A percentile compares a stretch with the other conserved stretches of the same genome.
Conservation (phyloP, 345 rosid genomes). For the Hibiscus mutabilis region DNA sequence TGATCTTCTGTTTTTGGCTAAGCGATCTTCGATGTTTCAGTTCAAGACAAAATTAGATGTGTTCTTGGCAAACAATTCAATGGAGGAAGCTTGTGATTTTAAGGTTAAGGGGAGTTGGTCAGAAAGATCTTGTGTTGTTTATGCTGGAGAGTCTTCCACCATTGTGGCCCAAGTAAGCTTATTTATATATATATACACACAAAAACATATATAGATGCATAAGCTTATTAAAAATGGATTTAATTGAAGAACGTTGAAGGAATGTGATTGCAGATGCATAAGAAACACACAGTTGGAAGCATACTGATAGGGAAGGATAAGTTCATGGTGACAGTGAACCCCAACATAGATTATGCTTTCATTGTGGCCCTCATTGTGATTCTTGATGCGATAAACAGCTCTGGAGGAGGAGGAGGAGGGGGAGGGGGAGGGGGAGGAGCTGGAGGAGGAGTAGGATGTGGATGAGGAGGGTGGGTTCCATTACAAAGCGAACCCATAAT, state of each 20-base stretch:
- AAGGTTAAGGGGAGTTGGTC: slow-evolving; percentile 1
- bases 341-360: slow-evolving; percentile 27
- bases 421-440: not conserved
- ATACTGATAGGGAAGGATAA: slow-evolving; percentile 14
- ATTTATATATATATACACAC: no score
- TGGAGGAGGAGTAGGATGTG: not conserved
- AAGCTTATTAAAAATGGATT: not conserved
- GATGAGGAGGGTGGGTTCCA: not conserved
- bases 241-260: not conserved
- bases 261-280: slow-evolving; percentile 22
- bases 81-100: not conserved
- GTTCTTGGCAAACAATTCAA: not conserved
- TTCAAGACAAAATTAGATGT: slow-evolving; percentile 29
- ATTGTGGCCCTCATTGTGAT: slow-evolving; percentile 17
- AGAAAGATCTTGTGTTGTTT: not conserved
- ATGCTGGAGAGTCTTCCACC: not conserved
- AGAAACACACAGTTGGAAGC: slow-evolving; percentile 8
- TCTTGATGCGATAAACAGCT: slow-evolving; percentile 14
- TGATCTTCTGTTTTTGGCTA: slow-evolving; percentile 33
- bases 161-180: slow-evolving; percentile 7
- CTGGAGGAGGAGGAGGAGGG: not conserved
- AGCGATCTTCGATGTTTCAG: slow-evolving; percentile 32
- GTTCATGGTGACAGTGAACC: slow-evolving; percentile 23
- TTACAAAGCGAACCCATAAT: not conserved
- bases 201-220: not conserved